Conservation (phyloP, 108 stramenopile species). For the Skeletonema costatum region DNA sequence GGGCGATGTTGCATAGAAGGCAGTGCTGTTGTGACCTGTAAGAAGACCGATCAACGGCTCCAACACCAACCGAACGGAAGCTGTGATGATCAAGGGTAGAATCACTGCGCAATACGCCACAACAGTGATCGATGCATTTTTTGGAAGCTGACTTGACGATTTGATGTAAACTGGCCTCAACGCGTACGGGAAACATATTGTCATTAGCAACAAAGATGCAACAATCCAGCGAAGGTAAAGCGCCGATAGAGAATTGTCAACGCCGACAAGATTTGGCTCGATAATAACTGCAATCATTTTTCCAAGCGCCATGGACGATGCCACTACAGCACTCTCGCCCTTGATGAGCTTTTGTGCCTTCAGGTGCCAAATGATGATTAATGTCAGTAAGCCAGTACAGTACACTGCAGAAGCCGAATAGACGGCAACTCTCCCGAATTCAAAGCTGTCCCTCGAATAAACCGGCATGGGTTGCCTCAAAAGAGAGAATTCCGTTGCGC, state of each 20-base stretch:
- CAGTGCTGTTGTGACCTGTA: constrained; percentile 45
- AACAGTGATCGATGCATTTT: constrained; percentile 29
- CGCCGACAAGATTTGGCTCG: constrained; percentile 45
- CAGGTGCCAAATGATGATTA: constrained; percentile 40
- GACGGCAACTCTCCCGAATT: constrained; percentile 59
- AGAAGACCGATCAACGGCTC: constrained; percentile 63
- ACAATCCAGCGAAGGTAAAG: constrained; percentile 50
- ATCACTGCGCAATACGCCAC: constrained; percentile 57
- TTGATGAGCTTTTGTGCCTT: constrained; percentile 50
- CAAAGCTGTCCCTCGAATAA: constrained; percentile 48
- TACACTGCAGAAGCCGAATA: constrained; percentile 59
- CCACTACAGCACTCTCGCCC: constrained; percentile 22
- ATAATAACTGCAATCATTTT: constrained; percentile 68
- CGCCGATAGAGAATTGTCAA: constrained; percentile 24
- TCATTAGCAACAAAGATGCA: constrained; percentile 49
- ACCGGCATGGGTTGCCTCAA: constrained; percentile 60
- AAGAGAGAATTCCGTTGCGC: constrained; percentile 59
- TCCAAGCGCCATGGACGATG: constrained; percentile 51
- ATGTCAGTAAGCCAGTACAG: constrained; percentile 50
- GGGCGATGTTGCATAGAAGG: constrained; percentile 56
- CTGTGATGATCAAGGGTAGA: constrained; percentile 55
- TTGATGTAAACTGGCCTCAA: constrained; percentile 65
- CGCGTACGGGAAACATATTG: constrained; percentile 56
- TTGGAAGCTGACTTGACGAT: constrained; percentile 33
- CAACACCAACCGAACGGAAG: constrained; percentile 58